Evolutionary conservation across 2,329 filamentous ascomycete species (phyloP), one percentile per base, ranked within the genome.

Genomic region (Hypoxylon sp.): DNA sequence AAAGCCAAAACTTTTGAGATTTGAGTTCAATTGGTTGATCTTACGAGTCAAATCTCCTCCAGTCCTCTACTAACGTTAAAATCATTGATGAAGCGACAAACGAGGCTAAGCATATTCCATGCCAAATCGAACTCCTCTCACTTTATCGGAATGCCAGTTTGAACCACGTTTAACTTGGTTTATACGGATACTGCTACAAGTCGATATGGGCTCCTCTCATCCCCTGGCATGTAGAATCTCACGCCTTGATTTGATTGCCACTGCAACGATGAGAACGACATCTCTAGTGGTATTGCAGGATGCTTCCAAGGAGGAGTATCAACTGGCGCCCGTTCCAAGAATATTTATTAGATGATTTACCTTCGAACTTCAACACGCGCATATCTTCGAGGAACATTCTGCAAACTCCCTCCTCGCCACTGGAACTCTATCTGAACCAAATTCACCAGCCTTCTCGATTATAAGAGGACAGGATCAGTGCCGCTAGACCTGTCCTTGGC

Each of bases 81-180:
- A 41, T 41, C 19, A 46, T 45, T 52, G n/a, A n/a, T 46, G 14
- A 6, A 19, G 34, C 48, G 23, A 37, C 37, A 60, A 60, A 45
- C 56, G 43, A 37, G 37, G 37, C 8, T 8, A 27, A n/a, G 16
- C 29, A 50, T 43, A 27, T 41, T 37, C 32, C 47, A 12, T 19
- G 32, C 16, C 37, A 25, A 37, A 50, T 48, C 34, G 32, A 30
- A 23, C 16, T 19, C 23, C 23, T 16, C 32, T 43, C 25, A 12
- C 27, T 27, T 47, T 53, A 53, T 41, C 27, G 7, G 11, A 9
- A 23, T 47, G n/a, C 25, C n/a, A 23, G 29, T 41, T 53, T 32
- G 52, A 37, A 25, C 52, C 39, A 55, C 29, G 52, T 46, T 16
- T 21, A 32, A 41, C 23, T 54, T 21, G 32, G 6, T 37, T 16